Percentiles rank a stretch among this genome's conserved stretches.
These are phyloP conservation scores for Fusarium metavorans DNA, from an alignment of 2,329 filamentous ascomycete species.

Conservation along the genomic window DNA sequence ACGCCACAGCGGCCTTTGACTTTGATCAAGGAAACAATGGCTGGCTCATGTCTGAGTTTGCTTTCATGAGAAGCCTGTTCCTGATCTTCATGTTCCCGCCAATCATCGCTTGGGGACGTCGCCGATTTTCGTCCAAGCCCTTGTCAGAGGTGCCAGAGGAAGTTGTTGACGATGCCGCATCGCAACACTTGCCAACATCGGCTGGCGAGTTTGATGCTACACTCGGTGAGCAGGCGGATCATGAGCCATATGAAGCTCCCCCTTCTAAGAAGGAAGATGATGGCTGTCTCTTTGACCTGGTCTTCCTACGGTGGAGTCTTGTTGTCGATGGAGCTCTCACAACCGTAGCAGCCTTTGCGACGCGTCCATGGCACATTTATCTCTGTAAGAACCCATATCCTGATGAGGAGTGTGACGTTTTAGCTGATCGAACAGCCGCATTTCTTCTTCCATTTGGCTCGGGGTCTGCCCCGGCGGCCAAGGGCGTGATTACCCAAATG, in stretches of 20 bases:
- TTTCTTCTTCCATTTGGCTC: constrained; percentile 75
- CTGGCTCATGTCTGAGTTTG: constrained; percentile 67
- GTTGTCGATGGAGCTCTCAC: constrained; percentile 75
- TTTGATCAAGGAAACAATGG: constrained; percentile 69
- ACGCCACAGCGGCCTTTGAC: constrained; percentile 66
- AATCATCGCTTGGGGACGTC: constrained; percentile 62
- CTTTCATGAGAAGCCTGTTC: constrained; percentile 66
- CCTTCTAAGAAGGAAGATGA: constrained; percentile 54
- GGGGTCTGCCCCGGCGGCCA: constrained; percentile 76
- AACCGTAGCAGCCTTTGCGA: constrained; percentile 71
- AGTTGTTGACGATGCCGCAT: constrained; percentile 19
- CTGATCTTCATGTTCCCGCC: constrained; percentile 66
- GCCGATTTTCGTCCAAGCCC: constrained; percentile 9
- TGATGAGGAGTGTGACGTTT: background rate
- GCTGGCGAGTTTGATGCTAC: constrained; percentile 58
- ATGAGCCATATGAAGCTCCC: constrained; percentile 56
- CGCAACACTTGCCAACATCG: constrained; percentile 47
- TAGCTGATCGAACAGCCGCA: constrained; percentile 57
- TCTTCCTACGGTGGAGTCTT: constrained; percentile 75
- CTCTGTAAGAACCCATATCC: constrained; percentile 55
- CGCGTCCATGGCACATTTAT: constrained; percentile 76
- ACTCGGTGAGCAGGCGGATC: constrained; percentile 54
- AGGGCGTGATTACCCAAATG: constrained; percentile 80
- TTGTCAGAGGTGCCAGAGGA: background rate
- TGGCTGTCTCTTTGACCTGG: constrained; percentile 72